These are phyloP conservation scores for Bothriochloa decipiens DNA, from an alignment of 176 grass and related monocot species.

Conservation along the genomic window DNA sequence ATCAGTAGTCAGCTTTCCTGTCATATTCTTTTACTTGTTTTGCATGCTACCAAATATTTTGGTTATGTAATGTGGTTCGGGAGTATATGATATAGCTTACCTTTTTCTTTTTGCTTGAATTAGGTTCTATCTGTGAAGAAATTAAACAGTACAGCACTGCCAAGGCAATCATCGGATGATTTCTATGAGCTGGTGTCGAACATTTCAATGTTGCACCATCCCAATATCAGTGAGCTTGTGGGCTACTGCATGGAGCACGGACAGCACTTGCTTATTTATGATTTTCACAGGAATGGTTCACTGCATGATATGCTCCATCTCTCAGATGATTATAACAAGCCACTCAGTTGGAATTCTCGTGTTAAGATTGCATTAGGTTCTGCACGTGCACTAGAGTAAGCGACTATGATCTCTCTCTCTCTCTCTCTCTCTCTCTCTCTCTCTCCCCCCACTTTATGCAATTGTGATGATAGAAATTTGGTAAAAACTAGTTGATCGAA, in stretches of 20 bases:
- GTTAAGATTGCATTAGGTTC: conserved; percentile 86
- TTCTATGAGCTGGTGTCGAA: conserved; percentile 72
- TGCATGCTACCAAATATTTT: neutral
- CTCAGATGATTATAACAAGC: conserved; percentile 75
- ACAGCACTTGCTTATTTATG: conserved; percentile 81
- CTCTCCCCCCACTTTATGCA: conserved; percentile 6
- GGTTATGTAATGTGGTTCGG: neutral
- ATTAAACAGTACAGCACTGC: conserved; percentile 58
- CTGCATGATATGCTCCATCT: conserved; percentile 88
- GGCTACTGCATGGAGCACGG: conserved; percentile 93
- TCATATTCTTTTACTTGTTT: conserved; percentile 3
- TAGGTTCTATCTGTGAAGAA: conserved; percentile 94
- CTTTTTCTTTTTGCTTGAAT: conserved; percentile 10
- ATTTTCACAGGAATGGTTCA: conserved; percentile 80
- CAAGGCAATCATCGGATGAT: conserved; percentile 67
- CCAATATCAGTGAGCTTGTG: conserved; percentile 87
- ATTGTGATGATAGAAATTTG: conserved; percentile 19
- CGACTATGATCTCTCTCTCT: neutral
- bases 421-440: neutral
- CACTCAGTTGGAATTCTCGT: conserved; percentile 83
- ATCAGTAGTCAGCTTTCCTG: conserved; percentile 2
- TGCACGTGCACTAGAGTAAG: conserved; percentile 94
- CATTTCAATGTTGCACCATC: conserved; percentile 83
- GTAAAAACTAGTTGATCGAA: neutral
- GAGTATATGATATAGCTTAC: conserved; percentile 6